Percentiles rank a stretch among this genome's conserved stretches.
Conservation (phyloP, 1,139 yeast genomes). For the Kluyveromyces marxianus region DNA sequence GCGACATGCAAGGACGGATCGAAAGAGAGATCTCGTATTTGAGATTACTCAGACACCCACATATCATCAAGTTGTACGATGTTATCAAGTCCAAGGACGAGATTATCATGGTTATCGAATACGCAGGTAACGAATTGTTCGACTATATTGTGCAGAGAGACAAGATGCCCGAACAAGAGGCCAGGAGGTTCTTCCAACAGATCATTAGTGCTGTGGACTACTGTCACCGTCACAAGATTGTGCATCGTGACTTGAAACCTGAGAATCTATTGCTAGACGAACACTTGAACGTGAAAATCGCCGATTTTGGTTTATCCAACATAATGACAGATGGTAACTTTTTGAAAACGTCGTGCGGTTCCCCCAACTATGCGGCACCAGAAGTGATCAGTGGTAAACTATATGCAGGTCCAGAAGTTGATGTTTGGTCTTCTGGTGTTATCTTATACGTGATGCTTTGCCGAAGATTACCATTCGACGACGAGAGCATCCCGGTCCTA, state of each 20-base stretch:
- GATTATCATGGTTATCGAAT: constrained; percentile 95
- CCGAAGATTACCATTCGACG: constrained; percentile 96
- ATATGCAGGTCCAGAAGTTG: constrained; percentile 98
- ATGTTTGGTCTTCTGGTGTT: constrained; percentile 98
- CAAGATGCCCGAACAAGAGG: constrained; percentile 90
- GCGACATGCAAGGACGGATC: constrained; percentile 96
- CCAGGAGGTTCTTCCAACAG: constrained; percentile 91
- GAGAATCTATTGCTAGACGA: constrained; percentile 89
- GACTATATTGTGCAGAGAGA: constrained; percentile 96
- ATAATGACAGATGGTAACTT: constrained; percentile 98
- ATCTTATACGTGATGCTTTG: constrained; percentile 94
- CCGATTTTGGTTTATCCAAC: constrained; percentile 92
- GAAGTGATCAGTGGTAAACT: constrained; percentile 94
- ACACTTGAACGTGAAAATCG: constrained; percentile 86
- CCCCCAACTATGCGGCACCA: constrained; percentile 98
- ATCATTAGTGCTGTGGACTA: constrained; percentile 96
- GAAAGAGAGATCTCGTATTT: constrained; percentile 92
- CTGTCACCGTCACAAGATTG: constrained; percentile 96
- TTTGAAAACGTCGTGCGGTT: constrained; percentile 91
- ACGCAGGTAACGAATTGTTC: constrained; percentile 91
- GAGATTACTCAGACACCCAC: constrained; percentile 88
- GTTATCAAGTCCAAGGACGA: constrained; percentile 95
- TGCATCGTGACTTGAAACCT: constrained; percentile 81
- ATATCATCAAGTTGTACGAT: constrained; percentile 90
- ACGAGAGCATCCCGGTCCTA: constrained; percentile 91